phyloP scores from a whole-genome alignment of 495 filamentous ascomycete species.

The Lophium mytilinum region DNA sequence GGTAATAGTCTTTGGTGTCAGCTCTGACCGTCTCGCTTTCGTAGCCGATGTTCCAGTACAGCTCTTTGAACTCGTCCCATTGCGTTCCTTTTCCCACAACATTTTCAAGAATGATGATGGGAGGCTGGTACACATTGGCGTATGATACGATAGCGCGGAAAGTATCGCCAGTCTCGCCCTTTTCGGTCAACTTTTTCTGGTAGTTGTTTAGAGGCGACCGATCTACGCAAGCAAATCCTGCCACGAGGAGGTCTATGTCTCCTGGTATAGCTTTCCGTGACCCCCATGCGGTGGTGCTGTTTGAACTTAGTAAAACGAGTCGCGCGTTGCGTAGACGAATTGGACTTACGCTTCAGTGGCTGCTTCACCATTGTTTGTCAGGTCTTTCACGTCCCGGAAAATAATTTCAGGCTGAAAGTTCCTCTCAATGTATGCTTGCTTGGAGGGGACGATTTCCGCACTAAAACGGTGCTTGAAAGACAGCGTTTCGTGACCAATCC shows the following conservation, averaged over 20 bases:
- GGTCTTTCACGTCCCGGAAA: constrained; percentile 63
- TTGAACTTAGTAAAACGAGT: no score
- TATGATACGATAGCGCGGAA: constrained; percentile 58
- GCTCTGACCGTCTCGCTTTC: constrained; percentile 36
- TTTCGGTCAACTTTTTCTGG: constrained; percentile 40
- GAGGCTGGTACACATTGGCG: constrained; percentile 47
- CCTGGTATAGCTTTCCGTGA: constrained; percentile 48
- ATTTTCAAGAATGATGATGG: constrained; percentile 68
- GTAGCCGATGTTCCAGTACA: constrained; percentile 45
- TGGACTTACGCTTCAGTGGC: constrained; percentile 5
- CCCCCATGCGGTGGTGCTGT: constrained; percentile 59
- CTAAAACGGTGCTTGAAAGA: constrained; percentile 61
- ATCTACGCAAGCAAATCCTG: constrained; percentile 74
- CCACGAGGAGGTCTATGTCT: constrained; percentile 59
- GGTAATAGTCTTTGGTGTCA: constrained; percentile 69
- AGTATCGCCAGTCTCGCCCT: constrained; percentile 63
- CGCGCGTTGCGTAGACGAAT: no score
- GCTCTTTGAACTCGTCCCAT: constrained; percentile 48
- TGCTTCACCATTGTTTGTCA: constrained; percentile 26
- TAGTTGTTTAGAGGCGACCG: constrained; percentile 51
- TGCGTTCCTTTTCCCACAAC: constrained; percentile 46
- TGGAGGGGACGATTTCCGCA: constrained; percentile 69
- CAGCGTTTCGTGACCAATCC: constrained; percentile 25
- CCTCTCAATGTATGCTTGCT: constrained; percentile 72
- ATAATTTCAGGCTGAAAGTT: constrained; percentile 58